Base-by-base conservation (phyloP, 768 basidiomycete genomes). In the Gymnopilus dilepis region DNA sequence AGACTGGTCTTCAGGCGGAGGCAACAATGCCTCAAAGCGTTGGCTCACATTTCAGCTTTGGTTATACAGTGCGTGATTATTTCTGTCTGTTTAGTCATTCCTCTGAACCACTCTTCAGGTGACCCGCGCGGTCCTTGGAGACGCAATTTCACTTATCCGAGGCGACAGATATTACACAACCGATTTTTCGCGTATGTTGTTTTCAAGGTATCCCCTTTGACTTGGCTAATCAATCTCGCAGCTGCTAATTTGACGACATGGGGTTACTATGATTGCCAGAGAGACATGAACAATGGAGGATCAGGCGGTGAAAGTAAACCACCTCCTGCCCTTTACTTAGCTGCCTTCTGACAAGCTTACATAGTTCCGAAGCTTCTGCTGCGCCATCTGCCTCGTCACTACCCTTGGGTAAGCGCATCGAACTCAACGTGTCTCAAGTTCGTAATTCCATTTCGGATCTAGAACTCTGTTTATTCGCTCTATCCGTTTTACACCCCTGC, bases 1-100 rank as follows among this genome's bases (percentile, higher is more conserved):
- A 66, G 65, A 60, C 73, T 33, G 75, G 75, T 40, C 62, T 76
- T n/a, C 74, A 76, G 62, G 73, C 71, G 13, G 77, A 78, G 56
- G 63, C 73, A 4, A 70, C 70, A 3, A 75, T 76, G 69, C 76
- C 75, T 1, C 52, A 74, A 6, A 68, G 63, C 8, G 65, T 63
- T 58, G 71, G 72, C 4, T 71, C 65, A 4, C 70, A 66, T 8
- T 75, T 74, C 37, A 67, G 68, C 6, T 70, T 69, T 37, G 73
- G 73, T 26, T 75, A 72, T 61, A 13, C 40, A 4, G 40, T 41
- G n/a, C 40, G n/a, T 41, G 13, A 13, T 37, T 37, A 7, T 41
- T 41, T 34, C 33, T 34, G 33, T 34, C 12, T 34, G 6, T 12
- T 34, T 34, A 12, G 12, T 34, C 33, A 12, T 6, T 34, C 6